Percentiles rank a stretch among this genome's conserved stretches.
These are phyloP conservation scores for Quercus lobata DNA, from an alignment of 331 rosid species.

Conservation along the genomic window DNA sequence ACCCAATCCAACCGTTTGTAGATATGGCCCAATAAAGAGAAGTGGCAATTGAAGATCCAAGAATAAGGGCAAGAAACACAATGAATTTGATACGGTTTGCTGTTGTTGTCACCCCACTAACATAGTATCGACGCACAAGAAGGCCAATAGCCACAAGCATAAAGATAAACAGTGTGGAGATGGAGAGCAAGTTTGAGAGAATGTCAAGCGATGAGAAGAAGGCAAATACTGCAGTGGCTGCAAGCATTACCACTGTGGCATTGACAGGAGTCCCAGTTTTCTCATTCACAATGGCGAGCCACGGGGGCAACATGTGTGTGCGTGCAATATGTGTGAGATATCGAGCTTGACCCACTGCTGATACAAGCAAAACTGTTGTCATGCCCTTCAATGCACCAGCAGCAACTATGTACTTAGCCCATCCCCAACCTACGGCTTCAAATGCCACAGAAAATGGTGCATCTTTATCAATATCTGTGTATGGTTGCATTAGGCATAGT, in stretches of 20 bases:
- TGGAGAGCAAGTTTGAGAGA: slow-evolving; percentile 53
- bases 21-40: slow-evolving; percentile 34
- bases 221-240: slow-evolving; percentile 54
- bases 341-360: slow-evolving; percentile 82
- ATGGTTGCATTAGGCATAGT: slow-evolving; percentile 69
- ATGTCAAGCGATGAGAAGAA: slow-evolving; percentile 55
- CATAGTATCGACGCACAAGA: slow-evolving; percentile 61
- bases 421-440: slow-evolving; percentile 56
- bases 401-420: slow-evolving; percentile 90
- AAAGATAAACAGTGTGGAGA: slow-evolving; percentile 64
- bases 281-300: slow-evolving; percentile 70
- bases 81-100: slow-evolving; percentile 35
- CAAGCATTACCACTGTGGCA: slow-evolving; percentile 67
- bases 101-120: slow-evolving; percentile 31
- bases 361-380: slow-evolving; percentile 74
- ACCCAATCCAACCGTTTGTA: slow-evolving; percentile 47
- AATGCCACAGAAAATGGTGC: slow-evolving; percentile 80
- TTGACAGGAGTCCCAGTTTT: slow-evolving; percentile 65
- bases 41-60: slow-evolving; percentile 32
- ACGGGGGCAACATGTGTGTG: slow-evolving; percentile 87
- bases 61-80: slow-evolving; percentile 26
- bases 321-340: slow-evolving; percentile 87
- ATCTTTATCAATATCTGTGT: background rate
- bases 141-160: slow-evolving; percentile 57
- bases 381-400: slow-evolving; percentile 83